Evolutionary conservation across 331 rosid species (phyloP).

Genomic region (Rosa hybrid): DNA sequence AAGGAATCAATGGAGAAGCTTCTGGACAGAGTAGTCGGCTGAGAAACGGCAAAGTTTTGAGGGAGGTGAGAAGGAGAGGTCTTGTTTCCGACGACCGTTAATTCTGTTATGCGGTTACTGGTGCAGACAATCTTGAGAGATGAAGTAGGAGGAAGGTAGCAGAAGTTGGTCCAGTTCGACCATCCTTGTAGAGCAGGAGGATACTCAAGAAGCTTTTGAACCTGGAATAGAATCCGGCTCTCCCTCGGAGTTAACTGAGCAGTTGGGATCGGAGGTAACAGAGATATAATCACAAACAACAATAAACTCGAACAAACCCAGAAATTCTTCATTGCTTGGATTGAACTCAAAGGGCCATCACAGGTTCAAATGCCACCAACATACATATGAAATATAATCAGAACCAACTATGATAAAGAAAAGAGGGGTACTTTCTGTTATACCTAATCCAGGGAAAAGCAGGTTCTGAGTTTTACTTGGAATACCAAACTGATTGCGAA

Average conservation of each 20-base stretch:
- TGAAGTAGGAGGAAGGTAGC: constrained; percentile 63
- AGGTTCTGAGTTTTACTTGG: background rate
- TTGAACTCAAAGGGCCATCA: background rate
- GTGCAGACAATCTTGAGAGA: constrained; percentile 62
- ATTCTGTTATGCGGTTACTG: constrained; percentile 52
- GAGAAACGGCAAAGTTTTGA: constrained; percentile 23
- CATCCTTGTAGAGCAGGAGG: constrained; percentile 68
- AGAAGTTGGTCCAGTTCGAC: constrained; percentile 69
- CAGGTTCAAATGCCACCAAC: background rate
- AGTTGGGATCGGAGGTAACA: constrained; percentile 48
- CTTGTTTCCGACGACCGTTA: constrained; percentile 60
- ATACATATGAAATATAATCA: background rate
- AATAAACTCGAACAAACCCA: constrained; percentile 39
- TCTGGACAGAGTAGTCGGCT: constrained; percentile 50
- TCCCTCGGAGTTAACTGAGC: constrained; percentile 59
- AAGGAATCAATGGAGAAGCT: constrained; percentile 68
- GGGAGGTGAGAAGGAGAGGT: constrained; percentile 42
- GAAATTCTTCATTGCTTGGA: constrained; percentile 48
- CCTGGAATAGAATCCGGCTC: constrained; percentile 55
- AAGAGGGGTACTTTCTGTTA: background rate
- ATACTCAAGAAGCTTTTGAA: constrained; percentile 67
- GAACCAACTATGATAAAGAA: background rate
- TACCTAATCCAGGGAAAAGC: background rate
- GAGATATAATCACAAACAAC: constrained; percentile 40
- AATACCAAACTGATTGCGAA: background rate